Evolutionary conservation across 768 basidiomycete species (phyloP), one percentile per base, ranked within the genome.

Genomic region (Collybiopsis luxurians): DNA sequence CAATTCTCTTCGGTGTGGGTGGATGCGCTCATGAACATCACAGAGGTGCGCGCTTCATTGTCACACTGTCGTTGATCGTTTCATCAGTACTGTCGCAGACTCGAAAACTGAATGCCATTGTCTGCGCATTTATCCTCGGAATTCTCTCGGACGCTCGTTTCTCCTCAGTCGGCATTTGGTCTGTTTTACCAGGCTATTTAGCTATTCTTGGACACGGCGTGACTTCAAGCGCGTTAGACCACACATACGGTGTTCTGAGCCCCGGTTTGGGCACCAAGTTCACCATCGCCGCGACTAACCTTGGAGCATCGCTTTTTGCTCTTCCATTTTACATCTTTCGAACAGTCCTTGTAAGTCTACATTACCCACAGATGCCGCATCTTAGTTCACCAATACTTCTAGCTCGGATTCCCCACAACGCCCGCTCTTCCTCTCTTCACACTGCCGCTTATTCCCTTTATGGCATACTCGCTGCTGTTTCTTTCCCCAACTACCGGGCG

Each of bases 1-100:
- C 86, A 89, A 64, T 88, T 88, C 67, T 85, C 89, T 5, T 73
- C 81, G 23, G 72, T 86, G 42, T 90, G 88, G 87, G 73, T 86
- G 47, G 77, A 79, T 53, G 73, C 82, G 4, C 66, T 87, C 54
- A 63, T 83, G 39, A 77, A 65, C 55, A 72, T 79, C 47, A 70
- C 77, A 45, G 78, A 77, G 49, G 85, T 84, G 61, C 64, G 80
- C 69, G 13, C 38, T 15, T 51, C 50, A 13, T 11, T 2, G 31
- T 15, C 36, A 12, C 21, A 31, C 24, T 26, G 31, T n/a, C 15
- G 5, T 6, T 38, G 31, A 5, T n/a, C 21, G 13, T 39, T 17
- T 12, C 10, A 31, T 21, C 36, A 13, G 36, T 49, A 49, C 5
- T 24, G 17, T n/a, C 36, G 11, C 23, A 51, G 50, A 51, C 36